These are phyloP conservation scores for Lunularia cruciata DNA, from an alignment of 225 moss, liverwort and hornwort genomes.

Conservation along the genomic window DNA sequence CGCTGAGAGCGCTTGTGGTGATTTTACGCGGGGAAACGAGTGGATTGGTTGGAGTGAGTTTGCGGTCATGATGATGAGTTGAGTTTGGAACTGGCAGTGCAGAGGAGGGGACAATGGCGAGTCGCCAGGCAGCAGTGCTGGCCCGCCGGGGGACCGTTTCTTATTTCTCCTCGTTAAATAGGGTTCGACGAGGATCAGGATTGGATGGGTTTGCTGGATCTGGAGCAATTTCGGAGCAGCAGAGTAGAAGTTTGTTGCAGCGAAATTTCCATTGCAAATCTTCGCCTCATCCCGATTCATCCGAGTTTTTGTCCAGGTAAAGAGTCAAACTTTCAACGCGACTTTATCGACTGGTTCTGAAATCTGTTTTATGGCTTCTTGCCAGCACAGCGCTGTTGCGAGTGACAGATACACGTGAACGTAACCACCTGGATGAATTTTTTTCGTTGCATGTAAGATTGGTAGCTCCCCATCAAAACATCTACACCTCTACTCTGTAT, in stretches of 20 bases:
- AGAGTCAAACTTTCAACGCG: too few relatives aligned
- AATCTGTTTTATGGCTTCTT: too few relatives aligned
- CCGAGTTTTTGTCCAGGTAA: slow-evolving; percentile 22
- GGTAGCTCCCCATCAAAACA: background rate
- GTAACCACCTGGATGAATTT: background rate
- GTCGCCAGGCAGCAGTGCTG: slow-evolving; percentile 54
- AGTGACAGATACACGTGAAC: background rate
- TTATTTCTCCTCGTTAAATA: slow-evolving; percentile 23
- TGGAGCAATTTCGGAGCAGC: slow-evolving; percentile 21
- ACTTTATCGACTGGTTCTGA: too few relatives aligned
- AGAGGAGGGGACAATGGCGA: slow-evolving; percentile 45
- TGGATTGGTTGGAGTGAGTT: background rate
- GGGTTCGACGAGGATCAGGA: slow-evolving; percentile 27
- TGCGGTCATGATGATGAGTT: slow-evolving; percentile 16
- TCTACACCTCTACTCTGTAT: background rate
- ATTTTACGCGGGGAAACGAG: background rate
- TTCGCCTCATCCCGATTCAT: slow-evolving; percentile 12
- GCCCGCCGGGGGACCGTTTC: slow-evolving; percentile 39
- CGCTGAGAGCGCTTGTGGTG: too few relatives aligned
- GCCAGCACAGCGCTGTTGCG: too few relatives aligned
- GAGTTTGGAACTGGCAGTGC: slow-evolving; percentile 17
- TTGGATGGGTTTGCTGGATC: slow-evolving; percentile 18
- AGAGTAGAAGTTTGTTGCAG: slow-evolving; percentile 7
- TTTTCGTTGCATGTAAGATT: background rate
- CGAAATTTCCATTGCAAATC: slow-evolving; percentile 21